These are phyloP conservation scores for Fragaria iinumae DNA, from an alignment of 306 rosid species.

Conservation along the genomic window DNA sequence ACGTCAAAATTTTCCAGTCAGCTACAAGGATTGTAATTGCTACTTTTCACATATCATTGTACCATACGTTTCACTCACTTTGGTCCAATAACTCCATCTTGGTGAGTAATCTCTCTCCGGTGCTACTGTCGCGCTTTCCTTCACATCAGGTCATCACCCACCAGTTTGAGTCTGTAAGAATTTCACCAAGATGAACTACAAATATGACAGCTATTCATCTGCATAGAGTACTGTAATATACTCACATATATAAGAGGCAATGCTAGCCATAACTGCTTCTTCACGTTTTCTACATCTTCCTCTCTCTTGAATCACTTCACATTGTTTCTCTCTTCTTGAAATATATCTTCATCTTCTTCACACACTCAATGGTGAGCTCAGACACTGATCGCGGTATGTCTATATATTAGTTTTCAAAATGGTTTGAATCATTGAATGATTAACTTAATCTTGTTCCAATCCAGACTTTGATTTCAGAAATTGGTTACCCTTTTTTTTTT, in stretches of 20 bases:
- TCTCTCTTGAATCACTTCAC: slow-evolving; percentile 10
- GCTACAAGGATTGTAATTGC: not conserved
- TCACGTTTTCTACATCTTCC: slow-evolving; percentile 44
- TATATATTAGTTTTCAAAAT: no score
- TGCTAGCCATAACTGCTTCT: slow-evolving; percentile 37
- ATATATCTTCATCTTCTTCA: slow-evolving; percentile 27
- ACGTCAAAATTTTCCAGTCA: not conserved
- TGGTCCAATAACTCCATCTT: not conserved
- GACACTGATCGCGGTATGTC: no score
- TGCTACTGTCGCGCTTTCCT: slow-evolving; percentile 72
- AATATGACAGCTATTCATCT: slow-evolving; percentile 65
- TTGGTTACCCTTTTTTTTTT: no score
- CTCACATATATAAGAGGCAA: no score
- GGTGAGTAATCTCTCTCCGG: slow-evolving; percentile 55
- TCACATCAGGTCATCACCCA: slow-evolving; percentile 40
- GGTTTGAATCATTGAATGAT: no score
- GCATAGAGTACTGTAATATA: slow-evolving; percentile 48
- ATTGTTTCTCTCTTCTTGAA: slow-evolving; percentile 11
- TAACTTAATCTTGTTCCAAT: no score
- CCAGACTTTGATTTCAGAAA: no score
- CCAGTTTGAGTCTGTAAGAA: slow-evolving; percentile 39
- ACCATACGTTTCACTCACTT: not conserved
- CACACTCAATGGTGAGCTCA: not conserved
- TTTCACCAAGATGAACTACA: slow-evolving; percentile 64
- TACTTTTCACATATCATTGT: not conserved